Conservation (phyloP, 1,139 yeast genomes). For the Scheffersomyces illinoinensis region DNA sequence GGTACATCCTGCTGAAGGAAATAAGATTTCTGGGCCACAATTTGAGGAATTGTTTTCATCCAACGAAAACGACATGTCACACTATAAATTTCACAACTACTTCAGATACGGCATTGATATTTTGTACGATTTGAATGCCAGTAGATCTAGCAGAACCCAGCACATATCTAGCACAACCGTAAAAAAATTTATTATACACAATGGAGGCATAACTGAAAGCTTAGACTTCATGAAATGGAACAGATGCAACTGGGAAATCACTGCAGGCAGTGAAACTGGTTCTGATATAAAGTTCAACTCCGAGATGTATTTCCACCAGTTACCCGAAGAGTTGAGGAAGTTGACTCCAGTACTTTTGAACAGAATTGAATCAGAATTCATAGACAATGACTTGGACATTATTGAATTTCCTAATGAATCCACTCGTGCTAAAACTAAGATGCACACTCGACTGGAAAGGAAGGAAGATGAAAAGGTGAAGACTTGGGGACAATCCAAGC, state of each 20-base stretch:
- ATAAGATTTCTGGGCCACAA: neutral
- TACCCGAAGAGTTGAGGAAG: constrained; percentile 22
- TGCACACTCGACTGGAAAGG: constrained; percentile 36
- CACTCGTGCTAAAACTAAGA: neutral
- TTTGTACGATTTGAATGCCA: constrained; percentile 41
- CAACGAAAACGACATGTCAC: constrained; percentile 16
- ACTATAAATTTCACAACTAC: constrained; percentile 55
- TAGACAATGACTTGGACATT: constrained; percentile 40
- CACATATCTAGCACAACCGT: constrained; percentile 27
- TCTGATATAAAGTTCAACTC: constrained; percentile 21
- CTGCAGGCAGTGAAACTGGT: constrained; percentile 4
- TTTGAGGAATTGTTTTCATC: neutral
- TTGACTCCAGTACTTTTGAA: constrained; percentile 48
- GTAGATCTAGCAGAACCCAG: constrained; percentile 13
- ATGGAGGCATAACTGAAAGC: constrained; percentile 50
- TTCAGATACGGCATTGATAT: constrained; percentile 55
- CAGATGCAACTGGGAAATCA: constrained; percentile 40
- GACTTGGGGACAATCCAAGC: constrained; percentile 56
- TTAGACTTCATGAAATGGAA: constrained; percentile 54
- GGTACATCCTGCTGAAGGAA: neutral
- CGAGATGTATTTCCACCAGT: constrained; percentile 34
- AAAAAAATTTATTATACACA: constrained; percentile 48
- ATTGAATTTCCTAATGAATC: constrained; percentile 18
- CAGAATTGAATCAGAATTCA: constrained; percentile 50
- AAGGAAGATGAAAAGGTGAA: constrained; percentile 43